Evolutionary conservation across 2,329 filamentous ascomycete species (phyloP).

Genomic region (Fusarium haematococcum): DNA sequence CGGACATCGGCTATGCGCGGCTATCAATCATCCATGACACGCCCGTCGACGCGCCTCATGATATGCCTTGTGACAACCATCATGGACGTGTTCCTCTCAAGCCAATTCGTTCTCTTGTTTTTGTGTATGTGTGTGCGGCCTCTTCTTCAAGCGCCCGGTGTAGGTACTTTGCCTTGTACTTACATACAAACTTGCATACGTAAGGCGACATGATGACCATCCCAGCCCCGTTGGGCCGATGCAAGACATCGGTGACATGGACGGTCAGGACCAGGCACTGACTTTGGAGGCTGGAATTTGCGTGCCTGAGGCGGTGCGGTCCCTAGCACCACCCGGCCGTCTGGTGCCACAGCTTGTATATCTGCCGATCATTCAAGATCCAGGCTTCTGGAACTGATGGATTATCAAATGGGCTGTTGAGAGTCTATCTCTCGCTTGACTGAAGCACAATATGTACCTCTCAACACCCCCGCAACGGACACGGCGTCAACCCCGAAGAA

Average conservation of each 20-base stretch:
- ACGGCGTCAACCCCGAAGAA: neutral
- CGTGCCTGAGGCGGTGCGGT: conserved; percentile 1
- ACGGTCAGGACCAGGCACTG: neutral
- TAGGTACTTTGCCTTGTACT: neutral
- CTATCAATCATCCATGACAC: conserved; percentile 15
- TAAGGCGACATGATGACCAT: neutral
- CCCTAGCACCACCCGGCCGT: conserved; percentile 2
- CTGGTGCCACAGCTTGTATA: neutral
- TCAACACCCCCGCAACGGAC: neutral
- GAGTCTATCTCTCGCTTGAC: neutral
- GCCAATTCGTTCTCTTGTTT: neutral
- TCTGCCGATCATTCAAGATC: conserved; percentile 7
- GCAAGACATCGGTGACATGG: conserved; percentile 28
- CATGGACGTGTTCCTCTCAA: neutral
- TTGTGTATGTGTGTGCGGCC: neutral
- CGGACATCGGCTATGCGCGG: conserved; percentile 35
- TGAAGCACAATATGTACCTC: neutral
- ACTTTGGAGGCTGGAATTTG: neutral
- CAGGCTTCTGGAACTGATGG: neutral
- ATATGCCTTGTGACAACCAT: conserved; percentile 1
- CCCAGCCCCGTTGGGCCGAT: conserved; percentile 29
- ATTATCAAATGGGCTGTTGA: neutral
- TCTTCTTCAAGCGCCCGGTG: neutral
- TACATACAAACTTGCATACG: neutral
- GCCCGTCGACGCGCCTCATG: neutral